Evolutionary conservation across 345 rosid species (phyloP), one percentile per base, ranked within the genome.

Genomic region (Eutrema yunnanense): DNA sequence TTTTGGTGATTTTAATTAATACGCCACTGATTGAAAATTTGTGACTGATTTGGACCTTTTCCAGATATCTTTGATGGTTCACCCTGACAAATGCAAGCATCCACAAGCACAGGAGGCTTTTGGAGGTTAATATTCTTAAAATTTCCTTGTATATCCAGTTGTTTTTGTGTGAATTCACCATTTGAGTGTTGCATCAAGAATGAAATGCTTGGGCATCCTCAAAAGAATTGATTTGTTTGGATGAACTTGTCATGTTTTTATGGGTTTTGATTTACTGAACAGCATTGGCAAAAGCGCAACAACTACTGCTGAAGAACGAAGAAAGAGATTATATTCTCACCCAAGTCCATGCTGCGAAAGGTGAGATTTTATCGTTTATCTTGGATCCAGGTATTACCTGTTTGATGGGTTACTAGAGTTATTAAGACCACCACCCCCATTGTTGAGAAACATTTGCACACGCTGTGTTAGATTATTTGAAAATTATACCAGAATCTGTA

Each of bases 81-180:
- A 91, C 44, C 99, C 99, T 81, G 97, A 95, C 67, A 95, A 95
- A 82, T 95, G 97, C 88, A 91, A 95, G 84, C 97, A 95, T 81
- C 96, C 96, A 11, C 95, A 87, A 79, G 96, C 99, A 33, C 91
- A 95, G 75, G 99, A 95, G 83, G 99, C 99, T 51, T 95, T 95
- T 83, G 92, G 81, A 78, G 97, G 99, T 92, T 63, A 11, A 5
- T 76, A 33, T 14, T 47, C 56, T 63, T 32, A 6, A 49, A 11
- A n/a, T 50, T 55, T 22, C 9, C 48, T 37, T 40, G 8, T 54
- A 44, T 33, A 50, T 40, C 6, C 42, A 22, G 44, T 58, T 67
- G 8, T 14, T 53, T 40, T 12, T 59, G 2, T 59, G 36, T 50
- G 22, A 50, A 10, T 59, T 10, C 8, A 9, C 30, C 43, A 47